Conservation (phyloP, 2,329 filamentous ascomycete genomes). For the Pyricularia sp. region DNA sequence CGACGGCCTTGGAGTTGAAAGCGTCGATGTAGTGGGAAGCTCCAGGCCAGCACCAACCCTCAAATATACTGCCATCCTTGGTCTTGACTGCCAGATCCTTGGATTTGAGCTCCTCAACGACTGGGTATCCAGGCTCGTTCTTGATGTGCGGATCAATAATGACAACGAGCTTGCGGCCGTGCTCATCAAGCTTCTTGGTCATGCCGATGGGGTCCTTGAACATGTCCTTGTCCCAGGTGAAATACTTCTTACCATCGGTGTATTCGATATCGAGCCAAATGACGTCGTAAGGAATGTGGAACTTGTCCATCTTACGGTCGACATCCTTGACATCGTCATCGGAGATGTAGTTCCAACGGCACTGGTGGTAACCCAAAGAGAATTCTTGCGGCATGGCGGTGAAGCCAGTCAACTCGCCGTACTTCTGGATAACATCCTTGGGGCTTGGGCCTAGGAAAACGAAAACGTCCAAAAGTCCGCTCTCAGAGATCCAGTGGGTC, state of each 20-base stretch:
- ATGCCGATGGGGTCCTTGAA: slow-evolving; percentile 80
- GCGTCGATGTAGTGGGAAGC: slow-evolving; percentile 93
- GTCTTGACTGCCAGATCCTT: slow-evolving; percentile 77
- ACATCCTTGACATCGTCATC: slow-evolving; percentile 96
- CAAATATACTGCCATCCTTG: slow-evolving; percentile 79
- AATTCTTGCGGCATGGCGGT: slow-evolving; percentile 88
- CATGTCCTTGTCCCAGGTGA: slow-evolving; percentile 85
- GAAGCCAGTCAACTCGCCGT: slow-evolving; percentile 81
- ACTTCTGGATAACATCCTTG: slow-evolving; percentile 66
- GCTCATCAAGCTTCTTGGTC: slow-evolving; percentile 73
- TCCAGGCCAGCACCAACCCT: slow-evolving; percentile 98
- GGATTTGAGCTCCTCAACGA: slow-evolving; percentile 70
- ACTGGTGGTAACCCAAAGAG: slow-evolving; percentile 88
- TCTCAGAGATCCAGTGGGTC: slow-evolving; percentile 95
- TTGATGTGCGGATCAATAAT: slow-evolving; percentile 99
- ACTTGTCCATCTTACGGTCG: slow-evolving; percentile 89
- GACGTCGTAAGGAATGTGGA: slow-evolving; percentile 91
- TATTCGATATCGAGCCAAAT: slow-evolving; percentile 99
- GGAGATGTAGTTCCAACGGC: slow-evolving; percentile 96
- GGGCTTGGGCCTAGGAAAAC: slow-evolving; percentile 86
- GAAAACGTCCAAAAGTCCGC: slow-evolving; percentile 80
- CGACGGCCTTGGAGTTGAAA: slow-evolving; percentile 81
- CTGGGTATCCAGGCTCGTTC: slow-evolving; percentile 63
- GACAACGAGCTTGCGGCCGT: slow-evolving; percentile 78
- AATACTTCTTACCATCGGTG: slow-evolving; percentile 93